Evolutionary conservation across 2,329 filamentous ascomycete species (phyloP), one percentile per base, ranked within the genome.

Genomic region (Didymella lethalis): DNA sequence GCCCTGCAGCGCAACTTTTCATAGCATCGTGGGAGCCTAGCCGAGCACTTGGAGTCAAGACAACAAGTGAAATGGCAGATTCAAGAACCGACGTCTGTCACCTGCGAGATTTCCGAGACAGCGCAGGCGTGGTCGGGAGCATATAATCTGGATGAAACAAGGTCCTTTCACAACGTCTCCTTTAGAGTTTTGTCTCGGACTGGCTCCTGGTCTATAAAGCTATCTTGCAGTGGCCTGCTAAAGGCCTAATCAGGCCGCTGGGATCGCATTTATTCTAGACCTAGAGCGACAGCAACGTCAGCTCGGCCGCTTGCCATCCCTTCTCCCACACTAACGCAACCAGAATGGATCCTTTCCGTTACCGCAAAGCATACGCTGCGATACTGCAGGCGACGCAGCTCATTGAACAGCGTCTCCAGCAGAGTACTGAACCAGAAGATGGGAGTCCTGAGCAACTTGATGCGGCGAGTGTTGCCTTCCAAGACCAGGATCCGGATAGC

Each of bases 291-390:
- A 28, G 34, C 29, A 47, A 45, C 48, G 32, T 48, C 41, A 38
- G 25, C 18, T 46, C 38, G 18, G 32, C 8, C n/a, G 28, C 16
- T 34, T 3, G 7, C 10, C 31, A 5, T 54, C 26, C 29, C 40
- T 32, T 46, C 38, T 40, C 36, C 31, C 49, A 44, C 56, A 66
- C 64, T 63, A 54, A 66, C 64, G 54, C 52, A 57, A 50, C 56
- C 64, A 73, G 62, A 62, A 76, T 76, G 74, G 74, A 76, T 58
- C 74, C 74, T 52, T 73, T 69, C 45, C 67, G 72, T 50, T 76
- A 76, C 54, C 70, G 74, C 31, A 75, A 75, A 54, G 74, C 74
- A 41, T 76, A 76, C 59, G 72, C 73, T 59, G 74, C 74, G 28
- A 74, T 76, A 72, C 64, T 75, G 5, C 74, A 76, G 65, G 70